Conservation (phyloP, 306 rosid species). For the Ochetophila trinervis region DNA sequence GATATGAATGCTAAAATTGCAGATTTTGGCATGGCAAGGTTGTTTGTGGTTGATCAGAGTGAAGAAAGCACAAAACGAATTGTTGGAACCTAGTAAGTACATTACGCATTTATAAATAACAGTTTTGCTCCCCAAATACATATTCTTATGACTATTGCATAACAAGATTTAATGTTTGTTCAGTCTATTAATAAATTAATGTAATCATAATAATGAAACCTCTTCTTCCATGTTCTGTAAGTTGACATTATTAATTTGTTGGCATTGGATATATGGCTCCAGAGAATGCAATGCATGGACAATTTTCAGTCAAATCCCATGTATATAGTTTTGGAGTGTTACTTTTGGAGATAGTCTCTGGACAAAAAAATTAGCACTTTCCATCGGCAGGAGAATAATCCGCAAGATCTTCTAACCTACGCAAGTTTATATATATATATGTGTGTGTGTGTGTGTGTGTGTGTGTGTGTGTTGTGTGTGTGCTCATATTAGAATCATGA, state of each 20-base stretch:
- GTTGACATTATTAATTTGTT: too few relatives aligned
- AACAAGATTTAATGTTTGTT: too few relatives aligned
- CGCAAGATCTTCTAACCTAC: conserved; percentile 28
- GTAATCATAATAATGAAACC: too few relatives aligned
- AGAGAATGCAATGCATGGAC: conserved; percentile 38
- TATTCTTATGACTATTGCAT: too few relatives aligned
- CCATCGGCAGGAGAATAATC: conserved; percentile 16
- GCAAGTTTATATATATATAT: too few relatives aligned
- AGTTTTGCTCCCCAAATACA: too few relatives aligned
- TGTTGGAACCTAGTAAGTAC: conserved; percentile 23
- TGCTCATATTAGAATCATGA: too few relatives aligned
- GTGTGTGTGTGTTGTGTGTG: too few relatives aligned
- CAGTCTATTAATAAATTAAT: too few relatives aligned
- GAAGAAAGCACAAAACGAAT: conserved; percentile 1
- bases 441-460: too few relatives aligned
- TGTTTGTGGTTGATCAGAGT: conserved; percentile 9
- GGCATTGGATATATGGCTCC: conserved; percentile 45
- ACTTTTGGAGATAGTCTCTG: conserved; percentile 32
- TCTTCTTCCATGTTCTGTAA: too few relatives aligned
- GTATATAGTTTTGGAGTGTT: conserved; percentile 39
- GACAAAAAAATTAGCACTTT: conserved; percentile 15
- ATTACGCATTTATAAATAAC: too few relatives aligned
- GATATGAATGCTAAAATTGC: conserved; percentile 34
- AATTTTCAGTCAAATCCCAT: conserved; percentile 27
- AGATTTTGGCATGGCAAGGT: conserved; percentile 27